Evolutionary conservation across 176 grass and related monocot species (phyloP), one percentile per base, ranked within the genome.

Genomic region (Zizania latifolia): DNA sequence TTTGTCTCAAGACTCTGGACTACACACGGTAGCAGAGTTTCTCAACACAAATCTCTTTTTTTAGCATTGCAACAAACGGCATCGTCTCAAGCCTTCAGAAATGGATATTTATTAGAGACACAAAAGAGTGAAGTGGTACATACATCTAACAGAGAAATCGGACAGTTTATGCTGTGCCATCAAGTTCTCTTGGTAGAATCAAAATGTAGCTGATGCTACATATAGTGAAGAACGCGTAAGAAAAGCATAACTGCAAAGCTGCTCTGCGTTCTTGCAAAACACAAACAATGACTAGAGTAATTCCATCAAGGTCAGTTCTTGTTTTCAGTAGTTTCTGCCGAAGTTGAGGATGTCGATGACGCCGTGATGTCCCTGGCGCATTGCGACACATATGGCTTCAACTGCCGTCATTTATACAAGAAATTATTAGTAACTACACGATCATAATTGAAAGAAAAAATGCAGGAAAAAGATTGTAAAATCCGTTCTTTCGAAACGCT

Each of bases 381-480:
- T 62, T 92, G 94, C 15, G 91, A 87, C 14, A 92, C 91, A 24
- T 92, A 97, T 23, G 94, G 81, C 71, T 97, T 97, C 58, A 97
- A 76, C 94, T 93, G 90, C 74, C 84, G 61, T 78, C 44, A 75
- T 72, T 31, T 60, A 72, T 12, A 67, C 30, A 59, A 34, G 8
- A 71, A 58, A 78, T 46, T 23, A 33, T 65, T 10, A 72, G 13
- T 40, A 35, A 53, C 1, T 34, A 53, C 15, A 76, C 24, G 13
- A 15, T 0, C 21, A 5, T 36, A 71, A 44, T 15, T 30, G 46
- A 53, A 15, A 65, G 24, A 33, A 21, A 30, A 21, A 21, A 23
- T 17, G 31, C 11, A 40, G 8, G 65, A 58, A 53, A 33, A 65
- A 44, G 29, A 27, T 37, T n/a, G n/a, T n/a, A n/a, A n/a, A n/a